These are phyloP conservation scores for Eustoma russellianum DNA, from an alignment of 257 asterid genomes.

Conservation along the genomic window DNA sequence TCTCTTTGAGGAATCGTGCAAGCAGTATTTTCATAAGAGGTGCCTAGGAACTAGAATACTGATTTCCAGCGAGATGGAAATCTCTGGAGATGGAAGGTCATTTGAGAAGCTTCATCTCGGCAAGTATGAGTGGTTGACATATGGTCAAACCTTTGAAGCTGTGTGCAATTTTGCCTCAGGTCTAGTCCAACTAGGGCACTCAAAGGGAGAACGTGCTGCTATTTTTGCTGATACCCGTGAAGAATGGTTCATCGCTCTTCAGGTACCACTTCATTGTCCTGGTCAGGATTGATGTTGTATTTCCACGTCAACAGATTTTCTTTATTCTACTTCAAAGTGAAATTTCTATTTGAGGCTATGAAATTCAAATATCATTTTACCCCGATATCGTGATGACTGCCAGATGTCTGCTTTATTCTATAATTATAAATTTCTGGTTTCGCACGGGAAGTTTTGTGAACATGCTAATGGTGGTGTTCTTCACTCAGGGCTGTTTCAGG, in stretches of 20 bases:
- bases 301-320: too few relatives aligned
- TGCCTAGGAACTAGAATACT: constrained; percentile 74
- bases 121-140: constrained; percentile 83
- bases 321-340: too few relatives aligned
- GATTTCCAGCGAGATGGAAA: constrained; percentile 59
- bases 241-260: constrained; percentile 95
- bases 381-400: neutral
- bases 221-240: constrained; percentile 94
- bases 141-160: constrained; percentile 63
- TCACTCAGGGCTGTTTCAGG: constrained; percentile 82
- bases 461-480: constrained; percentile 14
- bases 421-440: neutral
- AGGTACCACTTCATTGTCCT: constrained; percentile 35
- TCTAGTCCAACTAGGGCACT: constrained; percentile 78
- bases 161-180: constrained; percentile 87
- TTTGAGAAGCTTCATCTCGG: constrained; percentile 98
- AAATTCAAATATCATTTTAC: neutral
- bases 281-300: neutral
- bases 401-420: neutral
- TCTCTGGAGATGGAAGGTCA: constrained; percentile 59
- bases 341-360: neutral
- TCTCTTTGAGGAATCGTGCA: constrained; percentile 81
- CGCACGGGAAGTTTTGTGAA: neutral
- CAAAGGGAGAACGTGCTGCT: constrained; percentile 80
- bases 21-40: constrained; percentile 34